These are phyloP conservation scores for Quillaja saponaria DNA, from an alignment of 306 rosid genomes.

Conservation along the genomic window DNA sequence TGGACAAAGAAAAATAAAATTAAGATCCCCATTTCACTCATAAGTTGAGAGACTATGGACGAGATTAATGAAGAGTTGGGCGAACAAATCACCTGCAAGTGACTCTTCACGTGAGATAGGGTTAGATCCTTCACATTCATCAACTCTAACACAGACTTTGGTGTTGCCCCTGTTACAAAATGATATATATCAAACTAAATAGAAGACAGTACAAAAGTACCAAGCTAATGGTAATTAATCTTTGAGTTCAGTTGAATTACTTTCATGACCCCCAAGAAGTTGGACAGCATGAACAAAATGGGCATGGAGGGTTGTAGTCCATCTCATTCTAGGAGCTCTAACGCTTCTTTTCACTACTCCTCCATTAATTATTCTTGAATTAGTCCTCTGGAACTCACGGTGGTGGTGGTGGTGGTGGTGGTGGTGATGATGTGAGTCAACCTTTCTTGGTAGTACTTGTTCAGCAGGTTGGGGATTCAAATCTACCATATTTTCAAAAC, in stretches of 20 bases:
- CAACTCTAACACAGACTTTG: constrained; percentile 88
- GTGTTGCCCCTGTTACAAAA: constrained; percentile 72
- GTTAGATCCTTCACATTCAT: constrained; percentile 96
- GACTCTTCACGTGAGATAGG: constrained; percentile 98
- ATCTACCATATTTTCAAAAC: constrained; percentile 38
- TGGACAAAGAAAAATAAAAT: neutral
- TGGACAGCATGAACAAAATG: constrained; percentile 90
- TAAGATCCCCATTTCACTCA: constrained; percentile 21
- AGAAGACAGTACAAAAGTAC: too few species aligned
- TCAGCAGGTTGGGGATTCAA: constrained; percentile 15
- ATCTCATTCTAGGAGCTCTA: constrained; percentile 95
- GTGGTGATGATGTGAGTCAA: constrained; percentile 12
- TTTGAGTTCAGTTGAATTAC: constrained; percentile 45
- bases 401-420: constrained; percentile 48
- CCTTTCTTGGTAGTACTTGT: constrained; percentile 33
- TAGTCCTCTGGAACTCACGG: constrained; percentile 57
- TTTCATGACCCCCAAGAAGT: constrained; percentile 94
- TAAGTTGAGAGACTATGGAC: constrained; percentile 30
- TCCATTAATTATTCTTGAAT: constrained; percentile 39
- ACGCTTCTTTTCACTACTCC: constrained; percentile 58
- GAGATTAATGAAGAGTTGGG: constrained; percentile 18
- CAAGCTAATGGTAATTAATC: too few species aligned
- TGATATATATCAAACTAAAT: too few species aligned
- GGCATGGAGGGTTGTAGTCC: constrained; percentile 93
- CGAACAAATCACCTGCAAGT: constrained; percentile 80